Evolutionary conservation across 371 early-diverging fungal genomes (phyloP).

Genomic region (Umbelopsis sp.): DNA sequence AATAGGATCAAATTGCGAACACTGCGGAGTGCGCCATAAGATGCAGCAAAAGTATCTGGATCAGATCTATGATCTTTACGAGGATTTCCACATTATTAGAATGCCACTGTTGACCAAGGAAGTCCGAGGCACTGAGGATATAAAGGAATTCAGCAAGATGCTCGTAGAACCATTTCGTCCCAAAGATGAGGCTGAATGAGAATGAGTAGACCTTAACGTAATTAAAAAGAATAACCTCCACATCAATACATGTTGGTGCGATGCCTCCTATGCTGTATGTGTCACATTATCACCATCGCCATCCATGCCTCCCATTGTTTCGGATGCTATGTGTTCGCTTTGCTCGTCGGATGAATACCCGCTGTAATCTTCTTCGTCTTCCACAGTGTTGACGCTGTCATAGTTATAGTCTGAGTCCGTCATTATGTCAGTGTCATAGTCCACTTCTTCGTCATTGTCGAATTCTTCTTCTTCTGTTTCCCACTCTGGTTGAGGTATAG

Average conservation of each 20-base stretch:
- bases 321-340: neutral
- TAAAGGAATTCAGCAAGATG: slow-evolving; percentile 91
- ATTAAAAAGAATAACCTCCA: slow-evolving; percentile 2
- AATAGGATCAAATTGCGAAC: slow-evolving; percentile 88
- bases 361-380: no score
- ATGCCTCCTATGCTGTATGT: neutral
- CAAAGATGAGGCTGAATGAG: slow-evolving; percentile 1
- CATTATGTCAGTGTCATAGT: neutral
- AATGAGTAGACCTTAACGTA: slow-evolving; percentile 11
- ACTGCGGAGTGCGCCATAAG: slow-evolving; percentile 91
- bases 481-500: slow-evolving; percentile 11
- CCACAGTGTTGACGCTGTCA: neutral
- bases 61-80: slow-evolving; percentile 97
- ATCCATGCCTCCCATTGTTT: no score
- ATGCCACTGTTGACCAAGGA: slow-evolving; percentile 96
- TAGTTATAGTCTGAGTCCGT: neutral
- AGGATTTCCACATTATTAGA: slow-evolving; percentile 91
- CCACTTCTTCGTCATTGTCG: neutral
- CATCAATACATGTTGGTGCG: no score
- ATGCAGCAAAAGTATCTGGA: slow-evolving; percentile 98
- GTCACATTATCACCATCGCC: neutral
- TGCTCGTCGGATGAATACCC: neutral
- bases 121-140: slow-evolving; percentile 93
- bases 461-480: slow-evolving; percentile 19
- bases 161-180: slow-evolving; percentile 79